phyloP scores from a whole-genome alignment of 2,329 filamentous ascomycete species.

The Penicillium sclerotigenum region DNA sequence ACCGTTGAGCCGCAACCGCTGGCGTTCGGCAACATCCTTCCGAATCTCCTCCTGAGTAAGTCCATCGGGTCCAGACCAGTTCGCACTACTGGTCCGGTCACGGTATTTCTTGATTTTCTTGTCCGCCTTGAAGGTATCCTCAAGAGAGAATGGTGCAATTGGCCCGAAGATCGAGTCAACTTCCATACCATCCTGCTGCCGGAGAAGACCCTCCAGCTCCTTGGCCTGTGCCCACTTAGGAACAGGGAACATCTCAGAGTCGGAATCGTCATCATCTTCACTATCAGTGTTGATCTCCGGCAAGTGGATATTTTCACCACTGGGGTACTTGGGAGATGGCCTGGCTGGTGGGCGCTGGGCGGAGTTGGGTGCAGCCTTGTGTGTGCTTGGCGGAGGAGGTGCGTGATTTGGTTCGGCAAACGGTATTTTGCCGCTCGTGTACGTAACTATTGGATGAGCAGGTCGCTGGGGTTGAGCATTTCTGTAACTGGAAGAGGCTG shows the following conservation, averaged over 20 bases:
- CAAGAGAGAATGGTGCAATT: constrained; percentile 84
- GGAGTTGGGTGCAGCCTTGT: constrained; percentile 62
- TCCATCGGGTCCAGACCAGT: constrained; percentile 79
- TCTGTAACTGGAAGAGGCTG: constrained; percentile 37
- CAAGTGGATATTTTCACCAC: constrained; percentile 84
- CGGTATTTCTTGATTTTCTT: constrained; percentile 88
- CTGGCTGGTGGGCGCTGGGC: constrained; percentile 44
- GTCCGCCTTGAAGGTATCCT: constrained; percentile 90
- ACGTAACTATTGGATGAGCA: constrained; percentile 75
- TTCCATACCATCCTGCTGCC: constrained; percentile 69
- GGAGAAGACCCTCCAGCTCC: constrained; percentile 70
- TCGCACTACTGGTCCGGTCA: constrained; percentile 85
- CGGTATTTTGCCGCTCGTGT: constrained; percentile 83
- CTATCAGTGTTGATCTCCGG: constrained; percentile 95
- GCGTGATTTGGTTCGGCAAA: constrained; percentile 71
- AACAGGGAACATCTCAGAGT: constrained; percentile 59
- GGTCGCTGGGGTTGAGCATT: constrained; percentile 57
- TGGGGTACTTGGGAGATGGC: constrained; percentile 80
- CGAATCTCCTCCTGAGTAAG: constrained; percentile 85
- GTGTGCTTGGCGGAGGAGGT: constrained; percentile 41
- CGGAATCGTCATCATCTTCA: constrained; percentile 71
- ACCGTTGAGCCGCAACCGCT: constrained; percentile 75
- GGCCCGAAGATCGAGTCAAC: constrained; percentile 90
- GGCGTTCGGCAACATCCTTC: constrained; percentile 73
- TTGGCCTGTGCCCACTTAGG: constrained; percentile 89